Base-by-base conservation (phyloP, 129 eudicot genomes). In the Saposhnikovia divaricata region DNA sequence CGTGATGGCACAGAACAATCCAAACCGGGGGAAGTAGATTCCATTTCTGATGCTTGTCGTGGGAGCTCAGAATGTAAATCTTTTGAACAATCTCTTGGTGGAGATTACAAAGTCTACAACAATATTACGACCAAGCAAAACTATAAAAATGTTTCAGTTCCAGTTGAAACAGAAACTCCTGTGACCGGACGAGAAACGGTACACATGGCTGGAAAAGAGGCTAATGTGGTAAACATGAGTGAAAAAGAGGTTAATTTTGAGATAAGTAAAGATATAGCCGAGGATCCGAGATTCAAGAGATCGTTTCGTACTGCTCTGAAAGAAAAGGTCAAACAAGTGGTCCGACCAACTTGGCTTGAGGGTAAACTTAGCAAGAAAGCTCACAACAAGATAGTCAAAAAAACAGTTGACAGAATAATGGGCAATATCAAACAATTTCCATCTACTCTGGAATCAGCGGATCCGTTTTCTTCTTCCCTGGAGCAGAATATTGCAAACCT, bases 291-390 rank as follows among this genome's bases (percentile, higher is more conserved):
- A 84, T 88, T 89, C 37, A 71, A 89, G 76, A 89, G 86, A 46
- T 68, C 73, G 77, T 90, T 92, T 66, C 93, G 96, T 76, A 87
- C 86, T 82, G 89, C 91, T 74, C 89, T 95, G 75, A 87, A 90
- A 72, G 98, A 95, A 23, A 86, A 78, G 81, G 91, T 92, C 31
- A 95, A 95, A 81, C 96, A 92, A 42, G 59, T 92, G 84, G 82
- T 95, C 61, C 90, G 75, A 57, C 97, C 96, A 50, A 80, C 90
- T 44, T 95, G 97, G 99, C 91, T 84, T 72, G 89, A 85, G 55
- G 99, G 37, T 34, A 34, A 34, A 34, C 37, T 34, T 34, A 34
- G 37, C 37, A 34, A 87, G 84, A 93, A 90, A 77, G 96, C 90
- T 45, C 91, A 92, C 80, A 95, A 89, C 84, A 25, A 89, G 80